A percentile compares a stretch with the other conserved stretches of the same genome.
Conservation (phyloP, 1,284 basidiomycete species). For the Puccinia horiana region DNA sequence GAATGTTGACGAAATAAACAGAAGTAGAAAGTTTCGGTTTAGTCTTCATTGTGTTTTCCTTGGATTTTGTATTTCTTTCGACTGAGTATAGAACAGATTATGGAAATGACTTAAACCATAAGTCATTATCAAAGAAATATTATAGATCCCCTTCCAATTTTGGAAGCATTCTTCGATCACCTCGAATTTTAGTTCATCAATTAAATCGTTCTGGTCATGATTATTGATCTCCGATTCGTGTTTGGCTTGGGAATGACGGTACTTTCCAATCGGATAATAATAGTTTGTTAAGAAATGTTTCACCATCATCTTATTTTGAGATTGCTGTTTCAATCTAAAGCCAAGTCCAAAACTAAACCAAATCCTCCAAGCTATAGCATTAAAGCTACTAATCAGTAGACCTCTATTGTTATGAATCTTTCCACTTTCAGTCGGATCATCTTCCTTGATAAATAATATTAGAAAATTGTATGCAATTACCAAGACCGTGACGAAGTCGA, state of each 20-base stretch:
- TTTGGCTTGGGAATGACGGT: slow-evolving; percentile 51
- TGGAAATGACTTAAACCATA: slow-evolving; percentile 68
- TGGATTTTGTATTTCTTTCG: slow-evolving; percentile 59
- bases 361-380: slow-evolving; percentile 81
- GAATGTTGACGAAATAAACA: background rate
- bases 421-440: slow-evolving; percentile 51
- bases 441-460: slow-evolving; percentile 63
- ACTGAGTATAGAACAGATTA: slow-evolving; percentile 57
- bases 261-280: slow-evolving; percentile 64
- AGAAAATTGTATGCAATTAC: slow-evolving; percentile 65
- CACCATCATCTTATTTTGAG: slow-evolving; percentile 82
- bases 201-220: slow-evolving; percentile 40
- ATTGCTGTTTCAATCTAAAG: slow-evolving; percentile 77
- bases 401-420: background rate
- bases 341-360: slow-evolving; percentile 90
- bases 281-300: slow-evolving; percentile 82
- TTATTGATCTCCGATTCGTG: background rate
- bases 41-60: slow-evolving; percentile 3
- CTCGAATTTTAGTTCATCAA: slow-evolving; percentile 62
- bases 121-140: slow-evolving; percentile 89
- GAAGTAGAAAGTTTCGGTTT: background rate
- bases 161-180: slow-evolving; percentile 87
- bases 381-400: slow-evolving; percentile 69
- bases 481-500: slow-evolving; percentile 70
- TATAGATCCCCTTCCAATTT: slow-evolving; percentile 93